These are phyloP conservation scores for Mortierella sp. DNA, from an alignment of 371 early-diverging fungal species.

Conservation along the genomic window DNA sequence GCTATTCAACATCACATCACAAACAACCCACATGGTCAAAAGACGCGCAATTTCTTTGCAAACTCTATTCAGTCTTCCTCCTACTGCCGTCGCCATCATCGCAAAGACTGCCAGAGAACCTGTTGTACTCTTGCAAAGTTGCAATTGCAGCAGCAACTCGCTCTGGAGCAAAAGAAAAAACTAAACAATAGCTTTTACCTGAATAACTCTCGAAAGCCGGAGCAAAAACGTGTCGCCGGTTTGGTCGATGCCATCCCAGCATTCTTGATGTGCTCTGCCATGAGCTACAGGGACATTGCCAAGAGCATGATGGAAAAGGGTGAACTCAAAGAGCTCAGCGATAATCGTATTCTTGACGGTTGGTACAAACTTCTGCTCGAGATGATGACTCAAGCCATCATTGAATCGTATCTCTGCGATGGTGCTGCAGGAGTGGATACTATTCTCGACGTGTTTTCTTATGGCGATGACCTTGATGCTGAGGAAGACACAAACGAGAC, in stretches of 20 bases:
- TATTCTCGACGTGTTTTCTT: slow-evolving; percentile 70
- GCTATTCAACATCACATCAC: slow-evolving; percentile 36
- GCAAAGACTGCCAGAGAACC: slow-evolving; percentile 51
- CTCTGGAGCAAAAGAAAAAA: slow-evolving; percentile 56
- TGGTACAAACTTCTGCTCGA: slow-evolving; percentile 73
- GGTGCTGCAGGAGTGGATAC: slow-evolving; percentile 64
- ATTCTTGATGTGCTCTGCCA: slow-evolving; percentile 69
- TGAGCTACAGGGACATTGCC: slow-evolving; percentile 57
- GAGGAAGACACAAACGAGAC: slow-evolving; percentile 50
- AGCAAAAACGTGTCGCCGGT: slow-evolving; percentile 47
- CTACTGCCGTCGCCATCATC: slow-evolving; percentile 57
- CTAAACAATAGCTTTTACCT: slow-evolving; percentile 21
- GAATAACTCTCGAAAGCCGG: slow-evolving; percentile 21
- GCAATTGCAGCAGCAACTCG: slow-evolving; percentile 54
- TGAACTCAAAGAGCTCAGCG: slow-evolving; percentile 13
- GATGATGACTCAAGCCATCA: slow-evolving; percentile 71
- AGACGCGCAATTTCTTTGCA: slow-evolving; percentile 33
- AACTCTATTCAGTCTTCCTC: slow-evolving; percentile 27
- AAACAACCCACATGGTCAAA: slow-evolving; percentile 28
- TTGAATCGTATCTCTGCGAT: slow-evolving; percentile 73
- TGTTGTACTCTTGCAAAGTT: slow-evolving; percentile 55
- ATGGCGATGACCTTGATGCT: slow-evolving; percentile 68
- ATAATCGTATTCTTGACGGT: slow-evolving; percentile 61
- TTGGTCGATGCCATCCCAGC: slow-evolving; percentile 71
- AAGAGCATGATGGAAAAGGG: slow-evolving; percentile 32